phyloP scores from a whole-genome alignment of 495 filamentous ascomycete genomes.

The Hypoxylon lenormandii region DNA sequence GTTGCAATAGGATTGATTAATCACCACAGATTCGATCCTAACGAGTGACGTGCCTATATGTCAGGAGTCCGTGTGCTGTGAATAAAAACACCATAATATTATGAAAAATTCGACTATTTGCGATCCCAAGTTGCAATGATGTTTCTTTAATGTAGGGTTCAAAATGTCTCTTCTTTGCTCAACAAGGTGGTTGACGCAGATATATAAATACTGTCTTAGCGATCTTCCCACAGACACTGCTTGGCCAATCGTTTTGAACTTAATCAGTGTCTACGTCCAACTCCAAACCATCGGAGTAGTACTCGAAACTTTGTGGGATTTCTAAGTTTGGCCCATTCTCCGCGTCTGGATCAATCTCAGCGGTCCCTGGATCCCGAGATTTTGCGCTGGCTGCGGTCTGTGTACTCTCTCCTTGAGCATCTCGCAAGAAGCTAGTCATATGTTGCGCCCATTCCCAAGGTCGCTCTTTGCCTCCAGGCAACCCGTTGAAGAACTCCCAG shows the following conservation, averaged over 20 bases:
- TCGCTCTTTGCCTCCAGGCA: slow-evolving; percentile 66
- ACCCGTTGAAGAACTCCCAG: slow-evolving; percentile 86
- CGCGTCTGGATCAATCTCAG: slow-evolving; percentile 36
- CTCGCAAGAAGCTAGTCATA: slow-evolving; percentile 67
- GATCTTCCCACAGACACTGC: no score
- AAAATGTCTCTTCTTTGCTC: no score
- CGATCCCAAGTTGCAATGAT: no score
- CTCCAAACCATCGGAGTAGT: slow-evolving; percentile 38
- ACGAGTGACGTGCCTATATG: no score
- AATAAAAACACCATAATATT: no score
- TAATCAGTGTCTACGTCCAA: slow-evolving; percentile 1
- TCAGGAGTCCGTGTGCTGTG: no score
- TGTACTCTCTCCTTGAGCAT: slow-evolving; percentile 23
- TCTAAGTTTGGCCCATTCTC: slow-evolving; percentile 13
- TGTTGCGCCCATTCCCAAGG: slow-evolving; percentile 79
- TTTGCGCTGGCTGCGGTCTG: not conserved
- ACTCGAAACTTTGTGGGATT: slow-evolving; percentile 37
- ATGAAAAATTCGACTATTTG: no score
- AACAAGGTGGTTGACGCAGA: no score
- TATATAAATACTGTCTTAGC: no score
- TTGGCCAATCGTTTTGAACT: no score
- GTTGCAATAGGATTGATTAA: not conserved
- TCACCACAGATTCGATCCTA: no score
- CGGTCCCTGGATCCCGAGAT: not conserved
- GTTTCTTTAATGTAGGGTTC: no score